These are phyloP conservation scores for Hypoxylon sp. DNA, from an alignment of 2,329 filamentous ascomycete species.

Conservation along the genomic window DNA sequence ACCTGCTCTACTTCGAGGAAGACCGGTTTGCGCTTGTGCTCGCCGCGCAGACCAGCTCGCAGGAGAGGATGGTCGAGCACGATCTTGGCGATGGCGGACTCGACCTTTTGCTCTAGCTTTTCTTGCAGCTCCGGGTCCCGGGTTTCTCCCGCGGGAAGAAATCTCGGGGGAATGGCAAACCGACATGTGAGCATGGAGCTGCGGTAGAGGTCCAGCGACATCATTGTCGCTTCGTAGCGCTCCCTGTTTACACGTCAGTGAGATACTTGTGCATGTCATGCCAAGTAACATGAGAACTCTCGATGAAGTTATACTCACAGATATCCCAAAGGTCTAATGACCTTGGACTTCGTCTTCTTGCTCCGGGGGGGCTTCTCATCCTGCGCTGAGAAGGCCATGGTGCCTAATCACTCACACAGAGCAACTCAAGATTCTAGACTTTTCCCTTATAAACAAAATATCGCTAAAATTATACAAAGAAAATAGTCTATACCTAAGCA, in stretches of 20 bases:
- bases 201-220: slow-evolving; percentile 18
- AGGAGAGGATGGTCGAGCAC: slow-evolving; percentile 28
- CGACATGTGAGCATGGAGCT: slow-evolving; percentile 33
- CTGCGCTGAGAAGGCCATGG: no score
- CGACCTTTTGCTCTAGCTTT: slow-evolving; percentile 10
- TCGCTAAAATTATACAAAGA: no score
- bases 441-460: no score
- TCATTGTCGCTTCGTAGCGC: slow-evolving; percentile 22
- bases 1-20: slow-evolving; percentile 28
- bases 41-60: slow-evolving; percentile 27
- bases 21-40: slow-evolving; percentile 25
- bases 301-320: slow-evolving; percentile 12
- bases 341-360: slow-evolving; percentile 12
- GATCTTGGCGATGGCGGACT: slow-evolving; percentile 24
- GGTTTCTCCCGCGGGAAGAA: neutral
- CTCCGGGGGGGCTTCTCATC: neutral
- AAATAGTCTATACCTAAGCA: no score
- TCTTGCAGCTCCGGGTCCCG: neutral
- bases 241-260: slow-evolving; percentile 18
- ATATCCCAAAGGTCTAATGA: slow-evolving; percentile 23
- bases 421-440: no score
- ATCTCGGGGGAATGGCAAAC: slow-evolving; percentile 12
- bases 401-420: no score
- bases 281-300: neutral
- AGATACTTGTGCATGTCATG: no score